Evolutionary conservation across 495 filamentous ascomycete species (phyloP).

Genomic region (Penicillium parvum): DNA sequence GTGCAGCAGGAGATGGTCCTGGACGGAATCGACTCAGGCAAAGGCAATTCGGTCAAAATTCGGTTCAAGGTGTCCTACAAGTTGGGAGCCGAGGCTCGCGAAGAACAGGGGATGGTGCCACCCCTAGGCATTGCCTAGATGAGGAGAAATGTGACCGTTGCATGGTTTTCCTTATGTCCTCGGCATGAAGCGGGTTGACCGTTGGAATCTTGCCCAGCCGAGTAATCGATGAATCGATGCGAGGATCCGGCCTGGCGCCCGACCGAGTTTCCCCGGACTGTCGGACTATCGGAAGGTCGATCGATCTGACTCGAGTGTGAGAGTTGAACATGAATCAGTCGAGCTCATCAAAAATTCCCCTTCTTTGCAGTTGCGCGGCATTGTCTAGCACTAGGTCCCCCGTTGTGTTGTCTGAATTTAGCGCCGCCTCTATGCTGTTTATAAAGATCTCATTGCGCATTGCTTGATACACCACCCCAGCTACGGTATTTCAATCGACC

Average conservation of each 20-base stretch:
- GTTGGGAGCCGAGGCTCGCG: constrained; percentile 57
- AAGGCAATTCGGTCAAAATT: constrained; percentile 76
- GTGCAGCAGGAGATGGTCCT: constrained; percentile 81
- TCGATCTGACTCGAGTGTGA: no score
- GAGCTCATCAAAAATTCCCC: no score
- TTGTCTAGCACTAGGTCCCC: constrained; percentile 2
- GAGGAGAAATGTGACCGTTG: no score
- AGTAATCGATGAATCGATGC: no score
- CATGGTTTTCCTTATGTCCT: no score
- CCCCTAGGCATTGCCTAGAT: constrained; percentile 72
- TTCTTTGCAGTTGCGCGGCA: neutral
- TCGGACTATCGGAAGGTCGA: no score
- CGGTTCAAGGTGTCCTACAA: constrained; percentile 83
- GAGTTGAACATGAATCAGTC: no score
- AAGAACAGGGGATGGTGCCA: constrained; percentile 88
- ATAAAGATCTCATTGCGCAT: constrained; percentile 18
- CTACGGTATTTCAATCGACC: neutral
- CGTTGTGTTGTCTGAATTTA: constrained; percentile 17
- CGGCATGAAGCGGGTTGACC: no score
- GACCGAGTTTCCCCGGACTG: no score
- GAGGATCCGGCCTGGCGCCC: no score
- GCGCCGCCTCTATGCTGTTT: constrained; percentile 21
- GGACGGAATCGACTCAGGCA: constrained; percentile 62
- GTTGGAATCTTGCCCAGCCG: no score
- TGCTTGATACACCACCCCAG: constrained; percentile 1